These are phyloP conservation scores for Zoysia matrella DNA, from an alignment of 202 grass and related monocot species.

Conservation along the genomic window DNA sequence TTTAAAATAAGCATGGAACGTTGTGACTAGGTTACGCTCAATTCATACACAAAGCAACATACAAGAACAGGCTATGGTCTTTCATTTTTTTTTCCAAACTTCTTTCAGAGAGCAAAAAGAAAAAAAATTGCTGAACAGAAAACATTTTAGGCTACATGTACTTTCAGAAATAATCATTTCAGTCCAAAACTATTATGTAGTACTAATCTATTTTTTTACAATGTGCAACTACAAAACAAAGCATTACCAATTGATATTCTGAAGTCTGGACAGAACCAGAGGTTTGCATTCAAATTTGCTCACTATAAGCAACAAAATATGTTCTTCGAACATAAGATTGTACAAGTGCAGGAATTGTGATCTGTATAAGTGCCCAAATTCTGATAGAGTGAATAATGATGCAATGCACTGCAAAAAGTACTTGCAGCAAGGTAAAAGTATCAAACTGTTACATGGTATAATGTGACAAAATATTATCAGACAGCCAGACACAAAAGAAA, in stretches of 20 bases:
- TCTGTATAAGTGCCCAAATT: no score
- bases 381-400: not conserved
- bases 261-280: not conserved
- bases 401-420: not conserved
- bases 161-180: conserved; percentile 21
- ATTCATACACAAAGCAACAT: conserved; percentile 17
- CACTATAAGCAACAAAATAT: not conserved
- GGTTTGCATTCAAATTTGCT: conserved; percentile 1
- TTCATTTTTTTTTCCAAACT: not conserved
- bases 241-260: not conserved
- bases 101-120: not conserved
- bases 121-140: no score
- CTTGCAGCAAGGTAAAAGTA: not conserved
- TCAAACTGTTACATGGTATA: not conserved
- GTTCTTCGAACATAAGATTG: conserved; percentile 9
- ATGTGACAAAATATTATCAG: not conserved
- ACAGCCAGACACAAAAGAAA: not conserved
- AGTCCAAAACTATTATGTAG: not conserved
- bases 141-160: not conserved
- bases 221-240: conserved; percentile 13
- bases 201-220: not conserved
- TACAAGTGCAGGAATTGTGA: no score
- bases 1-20: no score
- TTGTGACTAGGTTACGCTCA: no score
- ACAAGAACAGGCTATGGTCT: not conserved